These are phyloP conservation scores for Euclidium syriacum DNA, from an alignment of 345 rosid genomes.

Conservation along the genomic window DNA sequence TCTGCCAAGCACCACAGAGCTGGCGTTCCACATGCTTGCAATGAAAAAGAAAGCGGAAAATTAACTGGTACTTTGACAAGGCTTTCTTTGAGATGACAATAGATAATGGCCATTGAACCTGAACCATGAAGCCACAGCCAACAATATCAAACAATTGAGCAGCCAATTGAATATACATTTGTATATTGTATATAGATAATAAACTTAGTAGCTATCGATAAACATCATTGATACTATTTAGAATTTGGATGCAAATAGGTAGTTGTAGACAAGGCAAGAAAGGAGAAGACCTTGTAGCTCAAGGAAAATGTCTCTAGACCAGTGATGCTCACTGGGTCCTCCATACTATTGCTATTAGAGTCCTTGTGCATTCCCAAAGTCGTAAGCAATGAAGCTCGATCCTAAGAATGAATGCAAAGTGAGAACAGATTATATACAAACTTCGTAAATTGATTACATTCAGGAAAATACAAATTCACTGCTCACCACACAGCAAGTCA, in stretches of 20 bases:
- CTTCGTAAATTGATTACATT: conserved; percentile 2
- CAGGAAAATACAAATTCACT: conserved; percentile 8
- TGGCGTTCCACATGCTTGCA: conserved; percentile 98
- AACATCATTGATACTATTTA: background rate
- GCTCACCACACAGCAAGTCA: conserved; percentile 91
- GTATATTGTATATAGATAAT: background rate
- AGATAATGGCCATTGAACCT: conserved; percentile 97
- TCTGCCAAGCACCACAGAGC: conserved; percentile 94
- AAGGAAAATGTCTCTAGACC: conserved; percentile 96
- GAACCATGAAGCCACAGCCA: conserved; percentile 34
- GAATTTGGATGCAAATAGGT: background rate
- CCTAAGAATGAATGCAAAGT: conserved; percentile 46
- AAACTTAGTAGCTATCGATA: background rate
- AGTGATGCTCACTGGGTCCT: conserved; percentile 70
- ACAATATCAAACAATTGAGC: background rate
- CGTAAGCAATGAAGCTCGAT: conserved; percentile 79
- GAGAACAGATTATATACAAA: conserved; percentile 3
- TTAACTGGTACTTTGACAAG: conserved; percentile 78
- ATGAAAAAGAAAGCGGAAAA: conserved; percentile 86
- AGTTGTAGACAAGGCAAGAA: background rate
- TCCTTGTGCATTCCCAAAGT: conserved; percentile 59
- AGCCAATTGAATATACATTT: background rate
- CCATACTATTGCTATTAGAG: conserved; percentile 49
- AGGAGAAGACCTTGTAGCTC: conserved; percentile 76
- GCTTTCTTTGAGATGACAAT: conserved; percentile 91